These are phyloP conservation scores for Boletus bicolor DNA, from an alignment of 768 basidiomycete genomes.

Conservation along the genomic window DNA sequence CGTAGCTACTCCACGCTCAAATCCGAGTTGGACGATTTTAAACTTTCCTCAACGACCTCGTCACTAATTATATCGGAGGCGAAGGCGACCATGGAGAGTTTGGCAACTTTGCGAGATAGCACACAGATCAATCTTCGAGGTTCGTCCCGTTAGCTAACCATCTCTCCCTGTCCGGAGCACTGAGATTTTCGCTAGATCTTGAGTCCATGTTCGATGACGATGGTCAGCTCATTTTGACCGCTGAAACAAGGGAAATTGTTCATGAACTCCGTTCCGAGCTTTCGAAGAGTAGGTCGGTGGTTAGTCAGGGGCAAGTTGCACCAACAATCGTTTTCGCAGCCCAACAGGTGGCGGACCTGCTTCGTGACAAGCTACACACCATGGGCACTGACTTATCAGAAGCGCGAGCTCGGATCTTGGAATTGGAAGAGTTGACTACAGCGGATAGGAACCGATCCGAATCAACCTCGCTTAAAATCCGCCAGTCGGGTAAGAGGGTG, in stretches of 20 bases:
- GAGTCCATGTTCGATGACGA: constrained; percentile 28
- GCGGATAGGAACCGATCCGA: constrained; percentile 24
- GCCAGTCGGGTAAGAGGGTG: constrained; percentile 23
- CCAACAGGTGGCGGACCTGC: constrained; percentile 47
- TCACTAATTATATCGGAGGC: constrained; percentile 23
- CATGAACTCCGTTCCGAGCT: constrained; percentile 37
- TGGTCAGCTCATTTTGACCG: constrained; percentile 24
- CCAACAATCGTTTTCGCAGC: constrained; percentile 30
- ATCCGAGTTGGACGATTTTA: constrained; percentile 28
- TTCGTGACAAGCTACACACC: constrained; percentile 43
- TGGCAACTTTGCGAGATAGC: constrained; percentile 22
- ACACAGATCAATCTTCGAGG: constrained; percentile 25
- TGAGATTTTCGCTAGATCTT: constrained; percentile 19
- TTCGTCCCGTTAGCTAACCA: constrained; percentile 8
- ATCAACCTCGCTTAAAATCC: constrained; percentile 20
- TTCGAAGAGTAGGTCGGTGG: constrained; percentile 28
- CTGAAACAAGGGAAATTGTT: constrained; percentile 28
- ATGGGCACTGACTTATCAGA: constrained; percentile 44
- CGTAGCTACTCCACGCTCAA: constrained; percentile 31
- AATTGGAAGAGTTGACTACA: constrained; percentile 32
- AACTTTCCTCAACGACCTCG: constrained; percentile 22
- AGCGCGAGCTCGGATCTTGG: constrained; percentile 36
- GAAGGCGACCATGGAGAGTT: constrained; percentile 24
- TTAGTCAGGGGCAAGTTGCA: neutral
- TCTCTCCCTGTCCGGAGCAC: neutral